Conservation (phyloP, 345 rosid species). For the Carallia brachiata region DNA sequence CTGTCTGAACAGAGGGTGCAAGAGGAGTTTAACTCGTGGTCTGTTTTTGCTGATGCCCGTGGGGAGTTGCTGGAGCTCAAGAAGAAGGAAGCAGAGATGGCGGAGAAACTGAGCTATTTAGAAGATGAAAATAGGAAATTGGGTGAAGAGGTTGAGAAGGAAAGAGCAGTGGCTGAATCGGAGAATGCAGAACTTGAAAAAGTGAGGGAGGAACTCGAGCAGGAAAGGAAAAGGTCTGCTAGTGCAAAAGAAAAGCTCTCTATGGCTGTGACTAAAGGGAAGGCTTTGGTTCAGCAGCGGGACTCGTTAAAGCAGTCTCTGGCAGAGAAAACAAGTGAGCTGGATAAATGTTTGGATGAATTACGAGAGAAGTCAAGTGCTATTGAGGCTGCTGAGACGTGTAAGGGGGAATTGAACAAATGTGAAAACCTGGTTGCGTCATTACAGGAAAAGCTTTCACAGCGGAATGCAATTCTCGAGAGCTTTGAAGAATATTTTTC, state of each 20-base stretch:
- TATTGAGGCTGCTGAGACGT: slow-evolving; percentile 50
- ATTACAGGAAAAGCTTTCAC: slow-evolving; percentile 55
- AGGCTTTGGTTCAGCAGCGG: slow-evolving; percentile 89
- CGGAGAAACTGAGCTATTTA: slow-evolving; percentile 42
- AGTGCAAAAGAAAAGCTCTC: slow-evolving; percentile 90
- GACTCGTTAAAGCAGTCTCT: slow-evolving; percentile 77
- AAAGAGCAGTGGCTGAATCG: slow-evolving; percentile 42
- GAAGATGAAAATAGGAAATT: slow-evolving; percentile 58
- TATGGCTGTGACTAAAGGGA: slow-evolving; percentile 94
- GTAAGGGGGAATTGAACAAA: slow-evolving; percentile 57
- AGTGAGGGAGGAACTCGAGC: slow-evolving; percentile 62
- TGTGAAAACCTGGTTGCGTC: slow-evolving; percentile 50
- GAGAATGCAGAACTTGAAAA: slow-evolving; percentile 48
- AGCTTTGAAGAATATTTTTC: slow-evolving; percentile 55
- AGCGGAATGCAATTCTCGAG: slow-evolving; percentile 49
- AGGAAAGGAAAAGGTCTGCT: slow-evolving; percentile 68
- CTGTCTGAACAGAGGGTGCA: slow-evolving; percentile 47
- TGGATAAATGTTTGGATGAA: slow-evolving; percentile 62
- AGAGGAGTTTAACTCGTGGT: slow-evolving; percentile 44
- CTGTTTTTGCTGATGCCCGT: slow-evolving; percentile 56
- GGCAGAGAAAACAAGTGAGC: slow-evolving; percentile 65
- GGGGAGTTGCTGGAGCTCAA: slow-evolving; percentile 55
- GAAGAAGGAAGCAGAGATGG: slow-evolving; percentile 50
- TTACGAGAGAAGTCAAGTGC: slow-evolving; percentile 59
- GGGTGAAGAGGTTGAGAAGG: slow-evolving; percentile 56